A percentile compares a stretch with the other conserved stretches of the same genome.
phyloP scores from a whole-genome alignment of 768 basidiomycete genomes.

The Flagelloscypha sp. region DNA sequence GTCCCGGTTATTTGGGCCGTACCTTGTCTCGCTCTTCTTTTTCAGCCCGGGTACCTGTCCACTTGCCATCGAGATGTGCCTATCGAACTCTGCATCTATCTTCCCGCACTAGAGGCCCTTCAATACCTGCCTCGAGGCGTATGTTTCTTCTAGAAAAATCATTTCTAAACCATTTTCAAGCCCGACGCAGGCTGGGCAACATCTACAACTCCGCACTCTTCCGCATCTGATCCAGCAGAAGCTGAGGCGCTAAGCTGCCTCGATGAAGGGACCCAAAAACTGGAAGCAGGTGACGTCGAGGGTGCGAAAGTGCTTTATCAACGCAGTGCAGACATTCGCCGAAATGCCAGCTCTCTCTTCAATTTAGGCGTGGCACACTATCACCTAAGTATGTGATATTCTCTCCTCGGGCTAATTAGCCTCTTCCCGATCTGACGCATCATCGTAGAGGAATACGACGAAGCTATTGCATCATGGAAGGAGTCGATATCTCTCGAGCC shows the following conservation, averaged over 20 bases:
- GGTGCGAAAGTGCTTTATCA: slow-evolving; percentile 69
- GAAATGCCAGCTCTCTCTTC: slow-evolving; percentile 74
- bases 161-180: no score
- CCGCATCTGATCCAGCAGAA: slow-evolving; percentile 75
- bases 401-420: slow-evolving; percentile 9
- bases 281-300: slow-evolving; percentile 82
- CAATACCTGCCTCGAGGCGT: slow-evolving; percentile 20
- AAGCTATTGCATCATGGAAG: slow-evolving; percentile 81
- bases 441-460: slow-evolving; percentile 72
- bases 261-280: slow-evolving; percentile 74
- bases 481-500: slow-evolving; percentile 77
- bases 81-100: background rate
- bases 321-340: slow-evolving; percentile 73
- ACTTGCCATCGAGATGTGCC: background rate
- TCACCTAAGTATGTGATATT: slow-evolving; percentile 61
- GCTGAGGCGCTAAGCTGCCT: slow-evolving; percentile 69
- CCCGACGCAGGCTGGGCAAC: slow-evolving; percentile 62
- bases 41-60: no score
- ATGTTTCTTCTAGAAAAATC: slow-evolving; percentile 13
- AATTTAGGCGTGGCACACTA: slow-evolving; percentile 87
- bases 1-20: no score
- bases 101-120: slow-evolving; percentile 15
- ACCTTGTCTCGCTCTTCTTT: no score
- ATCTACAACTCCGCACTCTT: slow-evolving; percentile 75
- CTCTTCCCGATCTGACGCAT: slow-evolving; percentile 6